Base-by-base conservation (phyloP, 371 early-diverging fungal species). In the Mucor mucedo region DNA sequence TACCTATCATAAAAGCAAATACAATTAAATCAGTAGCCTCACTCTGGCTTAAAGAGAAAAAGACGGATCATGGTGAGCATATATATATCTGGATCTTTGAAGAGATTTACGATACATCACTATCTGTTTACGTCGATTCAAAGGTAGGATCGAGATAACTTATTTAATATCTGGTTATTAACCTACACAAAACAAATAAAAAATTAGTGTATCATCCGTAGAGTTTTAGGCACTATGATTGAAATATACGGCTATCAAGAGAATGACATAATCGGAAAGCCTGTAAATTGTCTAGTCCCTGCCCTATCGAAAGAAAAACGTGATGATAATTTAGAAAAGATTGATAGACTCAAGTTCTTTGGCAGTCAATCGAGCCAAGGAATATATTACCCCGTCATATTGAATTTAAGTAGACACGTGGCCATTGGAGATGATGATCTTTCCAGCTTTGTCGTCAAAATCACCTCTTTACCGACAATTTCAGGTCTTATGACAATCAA, bases 21-120 rank as follows among this genome's bases (percentile, higher is more conserved):
- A 70, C 79, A 4, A 64, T 69, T 32, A 79, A 74, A 33, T 73
- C 80, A 32, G 77, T 82, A 38, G 86, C 87, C 7, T 80, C 84
- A n/a, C 63, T 87, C 8, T 87, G 87, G 87, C 69, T 87, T 16
- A 87, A 87, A 62, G 77, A 76, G 35, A 78, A 80, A 60, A 69
- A 42, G 35, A 74, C 78, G 38, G 69, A 76, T 28, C 41, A 63
- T 35, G 78, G 80, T 1, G 56, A 75, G 7, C 49, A 56, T 6
- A 63, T 87, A 7, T 79, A 77, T 48, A 85, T 85, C 16, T 87
- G 87, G 87, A 84, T 87, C 8, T 82, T 87, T 65, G 86, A 87
- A 58, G 84, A 84, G 48, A 84, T 87, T 45, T 71, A 80, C 29
- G 87, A 87, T 59, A 76, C 75, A 0, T 75, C 74, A 7, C 71